phyloP scores from a whole-genome alignment of 2,329 filamentous ascomycete species.

The Microcera coccophila region DNA sequence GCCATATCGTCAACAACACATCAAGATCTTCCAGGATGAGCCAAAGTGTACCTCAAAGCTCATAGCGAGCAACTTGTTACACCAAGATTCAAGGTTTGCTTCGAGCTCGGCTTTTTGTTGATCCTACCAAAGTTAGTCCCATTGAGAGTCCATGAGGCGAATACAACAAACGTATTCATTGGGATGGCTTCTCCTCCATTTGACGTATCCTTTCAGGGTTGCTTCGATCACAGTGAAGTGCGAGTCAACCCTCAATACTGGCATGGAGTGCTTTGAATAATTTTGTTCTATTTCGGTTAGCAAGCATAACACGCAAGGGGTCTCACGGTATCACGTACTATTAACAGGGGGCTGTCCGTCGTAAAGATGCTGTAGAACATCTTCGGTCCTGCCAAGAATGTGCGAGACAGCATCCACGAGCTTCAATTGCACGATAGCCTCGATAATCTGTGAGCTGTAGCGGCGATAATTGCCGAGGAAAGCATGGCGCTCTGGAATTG shows the following conservation, averaged over 20 bases:
- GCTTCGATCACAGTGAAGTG: conserved; percentile 88
- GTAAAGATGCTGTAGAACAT: conserved; percentile 71
- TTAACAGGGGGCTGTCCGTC: conserved; percentile 64
- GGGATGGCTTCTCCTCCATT: conserved; percentile 55
- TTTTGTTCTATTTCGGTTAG: conserved; percentile 40
- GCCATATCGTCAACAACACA: background rate
- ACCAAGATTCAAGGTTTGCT: conserved; percentile 66
- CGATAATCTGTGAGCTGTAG: conserved; percentile 84
- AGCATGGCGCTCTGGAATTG: conserved; percentile 85
- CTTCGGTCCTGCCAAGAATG: conserved; percentile 76
- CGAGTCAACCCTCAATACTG: conserved; percentile 78
- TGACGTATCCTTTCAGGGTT: conserved; percentile 81
- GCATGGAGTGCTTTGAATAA: conserved; percentile 66
- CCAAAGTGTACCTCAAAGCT: conserved; percentile 57
- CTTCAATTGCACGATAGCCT: conserved; percentile 76
- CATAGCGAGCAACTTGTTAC: conserved; percentile 64
- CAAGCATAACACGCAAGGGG: background rate
- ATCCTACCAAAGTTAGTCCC: conserved; percentile 31
- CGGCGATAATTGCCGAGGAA: conserved; percentile 94
- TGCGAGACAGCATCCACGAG: conserved; percentile 82
- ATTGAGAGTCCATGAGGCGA: background rate
- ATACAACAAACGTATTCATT: conserved; percentile 29
- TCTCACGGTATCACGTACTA: conserved; percentile 41
- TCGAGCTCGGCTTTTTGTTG: conserved; percentile 57
- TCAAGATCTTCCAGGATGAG: background rate